Evolutionary conservation across 2,329 filamentous ascomycete genomes (phyloP), one percentile per base, ranked within the genome.

Genomic region (Aspergillus sp.): DNA sequence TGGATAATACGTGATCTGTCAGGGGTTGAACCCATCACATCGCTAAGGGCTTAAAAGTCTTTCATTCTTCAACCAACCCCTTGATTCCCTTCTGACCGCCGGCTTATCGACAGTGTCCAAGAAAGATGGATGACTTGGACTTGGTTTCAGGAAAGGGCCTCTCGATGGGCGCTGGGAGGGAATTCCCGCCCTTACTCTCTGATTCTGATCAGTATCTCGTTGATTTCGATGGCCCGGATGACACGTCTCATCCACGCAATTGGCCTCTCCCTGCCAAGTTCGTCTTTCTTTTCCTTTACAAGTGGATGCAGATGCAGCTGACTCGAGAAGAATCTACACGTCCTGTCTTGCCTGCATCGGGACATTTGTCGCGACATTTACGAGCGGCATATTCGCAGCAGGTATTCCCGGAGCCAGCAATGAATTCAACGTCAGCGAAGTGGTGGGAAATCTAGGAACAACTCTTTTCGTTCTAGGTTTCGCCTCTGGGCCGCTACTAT

Each of bases 301-400:
- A 31, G 29, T n/a, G 5, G 6, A 11, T 9, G 2, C 39, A 13
- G 12, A 5, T 35, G 10, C 10, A n/a, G 12, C 5, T 4, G 9
- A 6, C 29, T 32, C 33, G 36, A 8, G 42, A 8, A 60, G 57
- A 30, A 39, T 61, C 5, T 56, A 52, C 13, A 47, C 45, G 11
- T 55, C 58, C 3, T 34, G 50, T 6, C 39, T 60, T 2, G 53
- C 51, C 6, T 62, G 58, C 39, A 76, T 72, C 38, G 74, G 71
- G 6, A 77, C 77, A 2, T 61, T 79, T 6, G 61, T 67, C 5
- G 65, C 73, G 3, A 71, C 76, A 0, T 76, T 79, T 40, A 70
- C 69, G 1, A 67, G 64, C 5, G 83, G 78, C 60, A 81, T 88
- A 53, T 88, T 88, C 66, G 85, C 83, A 1, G 71, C 81, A 10